phyloP scores from a whole-genome alignment of 2,329 filamentous ascomycete genomes.

The Coniella lustricola region DNA sequence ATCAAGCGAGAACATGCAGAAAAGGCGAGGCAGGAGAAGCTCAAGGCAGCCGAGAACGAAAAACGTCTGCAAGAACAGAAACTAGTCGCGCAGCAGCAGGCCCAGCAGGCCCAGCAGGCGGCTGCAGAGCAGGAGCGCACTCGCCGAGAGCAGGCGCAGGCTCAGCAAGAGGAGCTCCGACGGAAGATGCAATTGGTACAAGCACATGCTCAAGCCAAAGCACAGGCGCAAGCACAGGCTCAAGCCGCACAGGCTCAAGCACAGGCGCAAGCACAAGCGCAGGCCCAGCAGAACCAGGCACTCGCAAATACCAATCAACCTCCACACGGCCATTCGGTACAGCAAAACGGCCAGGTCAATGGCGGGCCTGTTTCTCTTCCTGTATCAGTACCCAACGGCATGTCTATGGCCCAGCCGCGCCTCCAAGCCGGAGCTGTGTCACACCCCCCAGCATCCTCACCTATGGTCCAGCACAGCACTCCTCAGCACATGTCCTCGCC shows the following conservation, averaged over 20 bases:
- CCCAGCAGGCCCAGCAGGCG: constrained; percentile 36
- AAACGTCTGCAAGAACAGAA: constrained; percentile 44
- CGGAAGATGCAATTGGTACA: constrained; percentile 24
- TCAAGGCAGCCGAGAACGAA: constrained; percentile 55
- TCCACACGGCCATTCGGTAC: constrained; percentile 36
- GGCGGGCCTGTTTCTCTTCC: constrained; percentile 29
- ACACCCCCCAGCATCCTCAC: constrained; percentile 62
- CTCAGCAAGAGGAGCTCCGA: constrained; percentile 17
- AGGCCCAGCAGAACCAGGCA: constrained; percentile 26
- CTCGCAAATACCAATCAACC: constrained; percentile 29
- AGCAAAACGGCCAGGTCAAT: constrained; percentile 35
- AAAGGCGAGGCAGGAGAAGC: constrained; percentile 68
- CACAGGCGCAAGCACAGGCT: constrained; percentile 25
- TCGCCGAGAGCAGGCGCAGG: constrained; percentile 30
- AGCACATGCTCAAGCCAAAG: constrained; percentile 16
- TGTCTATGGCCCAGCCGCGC: constrained; percentile 35
- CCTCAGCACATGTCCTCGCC: constrained; percentile 60
- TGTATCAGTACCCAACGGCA: constrained; percentile 22
- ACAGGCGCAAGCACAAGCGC: constrained; percentile 19
- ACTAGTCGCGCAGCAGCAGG: constrained; percentile 37
- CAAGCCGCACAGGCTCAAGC: constrained; percentile 22
- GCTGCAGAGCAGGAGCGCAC: constrained; percentile 32
- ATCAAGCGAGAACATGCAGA: constrained; percentile 74
- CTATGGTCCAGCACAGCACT: constrained; percentile 55
- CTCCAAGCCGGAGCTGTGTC: constrained; percentile 49